Base-by-base conservation (phyloP, 331 rosid genomes). In the Saraca asoca region DNA sequence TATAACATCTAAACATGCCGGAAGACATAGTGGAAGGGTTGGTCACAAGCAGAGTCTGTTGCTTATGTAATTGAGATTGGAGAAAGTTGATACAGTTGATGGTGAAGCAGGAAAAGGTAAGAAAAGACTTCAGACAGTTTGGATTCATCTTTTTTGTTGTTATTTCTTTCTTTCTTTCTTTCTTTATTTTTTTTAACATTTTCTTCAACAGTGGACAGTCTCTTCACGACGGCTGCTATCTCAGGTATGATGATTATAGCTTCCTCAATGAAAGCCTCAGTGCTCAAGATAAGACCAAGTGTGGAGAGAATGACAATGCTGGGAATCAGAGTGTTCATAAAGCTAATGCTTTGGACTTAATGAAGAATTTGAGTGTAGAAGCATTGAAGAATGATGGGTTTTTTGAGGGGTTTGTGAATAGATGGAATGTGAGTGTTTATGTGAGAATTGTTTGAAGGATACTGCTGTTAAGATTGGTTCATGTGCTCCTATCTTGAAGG, bases 191-290 rank as follows among this genome's bases (percentile, higher is more conserved):
- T n/a, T n/a, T n/a, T n/a, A n/a, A n/a, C n/a, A n/a, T n/a, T n/a
- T n/a, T n/a, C n/a, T n/a, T n/a, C n/a, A n/a, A n/a, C n/a, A n/a
- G n/a, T n/a, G n/a, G n/a, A n/a, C n/a, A n/a, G n/a, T n/a, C n/a
- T n/a, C n/a, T n/a, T n/a, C n/a, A n/a, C 13, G 97, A 91, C 12
- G 97, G 95, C 0, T 88, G 93, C 61, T 91, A 73, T 55, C 64
- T 91, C 37, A 45, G 97, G 61, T 85, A 85, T 54, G 95, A 88
- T 16, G 81, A 75, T 12, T 69, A 80, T 43, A 14, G 77, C 49
- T 91, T 88, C 82, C n/a, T 85, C 65, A 71, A 63, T 7, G 85
- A 91, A 38, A 75, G 66, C 18, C n/a, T 80, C 9, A 65, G 77
- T 53, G 0, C 6, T 20, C 62, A 58, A 53, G 90, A 90, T 63